Conservation (phyloP, 768 basidiomycete genomes). For the Peribolospora kevripleyi region DNA sequence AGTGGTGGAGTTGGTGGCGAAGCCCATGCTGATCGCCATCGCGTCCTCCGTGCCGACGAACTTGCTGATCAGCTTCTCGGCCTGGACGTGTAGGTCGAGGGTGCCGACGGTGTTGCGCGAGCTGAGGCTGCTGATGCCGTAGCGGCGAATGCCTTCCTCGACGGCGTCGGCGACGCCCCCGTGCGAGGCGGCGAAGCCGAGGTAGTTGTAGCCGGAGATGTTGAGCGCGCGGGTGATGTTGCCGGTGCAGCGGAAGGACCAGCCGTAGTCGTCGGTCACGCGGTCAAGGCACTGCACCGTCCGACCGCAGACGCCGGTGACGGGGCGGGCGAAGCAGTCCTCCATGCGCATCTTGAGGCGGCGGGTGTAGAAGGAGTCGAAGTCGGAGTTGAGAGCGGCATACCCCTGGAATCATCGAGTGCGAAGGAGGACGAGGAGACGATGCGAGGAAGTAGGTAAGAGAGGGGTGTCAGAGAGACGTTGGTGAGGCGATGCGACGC, state of each 20-base stretch:
- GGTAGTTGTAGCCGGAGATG: conserved; percentile 95
- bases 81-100: conserved; percentile 51
- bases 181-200: conserved; percentile 81
- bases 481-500: neutral
- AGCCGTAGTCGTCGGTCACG: conserved; percentile 53
- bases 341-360: conserved; percentile 82
- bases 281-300: conserved; percentile 72
- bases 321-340: conserved; percentile 78
- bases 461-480: neutral
- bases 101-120: conserved; percentile 64
- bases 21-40: conserved; percentile 84
- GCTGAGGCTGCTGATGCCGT: conserved; percentile 56
- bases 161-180: conserved; percentile 90
- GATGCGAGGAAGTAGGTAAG: neutral
- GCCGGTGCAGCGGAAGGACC: conserved; percentile 48
- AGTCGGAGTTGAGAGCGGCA: conserved; percentile 88
- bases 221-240: conserved; percentile 65
- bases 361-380: conserved; percentile 97
- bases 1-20: conserved; percentile 77
- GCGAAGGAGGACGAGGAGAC: neutral
- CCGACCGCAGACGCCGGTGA: conserved; percentile 85
- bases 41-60: conserved; percentile 81
- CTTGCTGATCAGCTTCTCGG: conserved; percentile 65
- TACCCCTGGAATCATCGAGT: conserved; percentile 39
- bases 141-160: conserved; percentile 52